These are phyloP conservation scores for Phylloporus sp. DNA, from an alignment of 768 basidiomycete species.

Conservation along the genomic window DNA sequence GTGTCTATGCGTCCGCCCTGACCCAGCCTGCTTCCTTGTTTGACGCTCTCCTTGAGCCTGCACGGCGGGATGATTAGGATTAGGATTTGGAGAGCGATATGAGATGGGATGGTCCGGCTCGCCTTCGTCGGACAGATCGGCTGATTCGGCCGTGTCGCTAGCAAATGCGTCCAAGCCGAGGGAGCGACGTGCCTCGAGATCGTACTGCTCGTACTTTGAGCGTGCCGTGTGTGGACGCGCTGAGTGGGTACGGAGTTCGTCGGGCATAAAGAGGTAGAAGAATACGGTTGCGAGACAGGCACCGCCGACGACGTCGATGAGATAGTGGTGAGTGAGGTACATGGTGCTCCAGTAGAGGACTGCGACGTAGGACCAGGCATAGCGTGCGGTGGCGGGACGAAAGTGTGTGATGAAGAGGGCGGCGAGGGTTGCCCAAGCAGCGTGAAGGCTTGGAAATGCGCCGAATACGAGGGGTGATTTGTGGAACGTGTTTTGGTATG, in stretches of 20 bases:
- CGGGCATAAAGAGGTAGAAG: slow-evolving; percentile 87
- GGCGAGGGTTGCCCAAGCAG: slow-evolving; percentile 85
- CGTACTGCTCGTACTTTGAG: slow-evolving; percentile 74
- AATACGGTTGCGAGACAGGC: slow-evolving; percentile 82
- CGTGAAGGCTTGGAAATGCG: slow-evolving; percentile 92
- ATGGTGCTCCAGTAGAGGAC: slow-evolving; percentile 97
- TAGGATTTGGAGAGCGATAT: slow-evolving; percentile 59
- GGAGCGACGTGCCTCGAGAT: slow-evolving; percentile 50
- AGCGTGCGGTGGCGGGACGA: slow-evolving; percentile 68
- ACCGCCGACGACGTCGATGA: slow-evolving; percentile 95
- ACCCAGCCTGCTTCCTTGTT: slow-evolving; percentile 12
- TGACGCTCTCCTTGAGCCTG: slow-evolving; percentile 3
- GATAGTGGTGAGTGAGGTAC: slow-evolving; percentile 98
- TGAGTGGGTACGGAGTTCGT: slow-evolving; percentile 69
- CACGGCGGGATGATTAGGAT: slow-evolving; percentile 12
- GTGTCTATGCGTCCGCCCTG: slow-evolving; percentile 55
- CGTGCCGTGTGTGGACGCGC: slow-evolving; percentile 33
- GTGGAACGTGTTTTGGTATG: slow-evolving; percentile 77
- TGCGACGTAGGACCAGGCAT: slow-evolving; percentile 78
- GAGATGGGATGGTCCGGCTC: slow-evolving; percentile 60
- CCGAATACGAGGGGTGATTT: slow-evolving; percentile 93
- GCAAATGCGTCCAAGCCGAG: slow-evolving; percentile 30
- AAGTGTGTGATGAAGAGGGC: slow-evolving; percentile 94
- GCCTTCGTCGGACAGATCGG: slow-evolving; percentile 57
- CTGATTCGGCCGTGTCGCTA: slow-evolving; percentile 38